A percentile compares a stretch with the other conserved stretches of the same genome.
Conservation (phyloP, 192 early-diverging fungal species). For the Rhizoclosmatium sp. region DNA sequence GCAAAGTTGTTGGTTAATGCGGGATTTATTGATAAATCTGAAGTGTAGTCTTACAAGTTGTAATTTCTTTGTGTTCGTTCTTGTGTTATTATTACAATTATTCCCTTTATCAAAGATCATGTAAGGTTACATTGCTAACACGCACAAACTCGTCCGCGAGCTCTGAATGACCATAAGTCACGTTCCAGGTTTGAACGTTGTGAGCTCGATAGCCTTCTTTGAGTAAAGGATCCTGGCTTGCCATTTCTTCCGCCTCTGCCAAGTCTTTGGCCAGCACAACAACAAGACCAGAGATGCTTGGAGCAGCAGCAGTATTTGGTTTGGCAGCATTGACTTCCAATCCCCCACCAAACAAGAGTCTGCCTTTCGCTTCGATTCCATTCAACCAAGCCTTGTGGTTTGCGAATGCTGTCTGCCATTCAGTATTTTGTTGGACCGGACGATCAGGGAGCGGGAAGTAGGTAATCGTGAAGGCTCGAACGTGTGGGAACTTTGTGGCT, state of each 20-base stretch:
- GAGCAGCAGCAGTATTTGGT: background rate
- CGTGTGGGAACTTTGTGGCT: background rate
- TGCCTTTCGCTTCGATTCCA: background rate
- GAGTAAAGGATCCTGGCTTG: background rate
- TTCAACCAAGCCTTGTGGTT: background rate
- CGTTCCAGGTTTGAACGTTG: background rate
- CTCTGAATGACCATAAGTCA: background rate
- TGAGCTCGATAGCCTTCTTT: background rate
- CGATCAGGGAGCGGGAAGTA: background rate
- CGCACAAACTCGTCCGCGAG: background rate
- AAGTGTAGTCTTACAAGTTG: background rate
- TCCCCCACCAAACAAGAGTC: background rate
- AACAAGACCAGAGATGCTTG: background rate
- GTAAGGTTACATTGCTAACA: background rate
- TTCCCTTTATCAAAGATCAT: background rate
- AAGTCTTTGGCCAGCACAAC: background rate
- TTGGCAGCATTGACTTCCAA: background rate
- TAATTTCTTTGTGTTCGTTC: background rate
- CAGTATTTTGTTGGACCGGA: background rate
- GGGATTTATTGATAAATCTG: background rate
- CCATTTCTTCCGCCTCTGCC: background rate
- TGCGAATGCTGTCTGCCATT: background rate
- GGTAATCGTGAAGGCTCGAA: background rate
- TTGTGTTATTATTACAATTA: slow-evolving; percentile 1
- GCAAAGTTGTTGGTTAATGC: background rate